Conservation (phyloP, 331 rosid genomes). For the Quercus lobata region DNA sequence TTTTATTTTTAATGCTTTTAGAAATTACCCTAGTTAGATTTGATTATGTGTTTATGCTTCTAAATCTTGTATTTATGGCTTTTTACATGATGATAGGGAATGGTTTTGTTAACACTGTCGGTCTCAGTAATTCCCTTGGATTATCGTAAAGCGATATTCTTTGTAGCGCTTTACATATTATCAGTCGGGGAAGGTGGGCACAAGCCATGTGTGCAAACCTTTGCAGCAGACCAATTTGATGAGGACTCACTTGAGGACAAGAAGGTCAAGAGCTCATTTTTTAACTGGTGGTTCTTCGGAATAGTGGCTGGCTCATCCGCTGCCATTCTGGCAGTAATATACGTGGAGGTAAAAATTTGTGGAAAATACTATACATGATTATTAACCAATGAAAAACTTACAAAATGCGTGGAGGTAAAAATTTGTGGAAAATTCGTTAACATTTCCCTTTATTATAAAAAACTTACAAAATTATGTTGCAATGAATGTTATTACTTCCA, state of each 20-base stretch:
- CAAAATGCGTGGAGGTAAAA: conserved; percentile 14
- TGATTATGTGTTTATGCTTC: background rate
- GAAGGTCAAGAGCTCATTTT: too few species aligned
- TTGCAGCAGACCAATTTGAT: conserved; percentile 62
- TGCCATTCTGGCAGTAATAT: conserved; percentile 23
- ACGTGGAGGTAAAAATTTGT: conserved; percentile 12
- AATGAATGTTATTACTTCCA: too few species aligned
- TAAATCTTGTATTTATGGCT: background rate
- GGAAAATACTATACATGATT: background rate
- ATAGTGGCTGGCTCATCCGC: conserved; percentile 36
- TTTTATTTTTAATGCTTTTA: background rate
- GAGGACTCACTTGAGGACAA: conserved; percentile 35
- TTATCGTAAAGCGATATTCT: conserved; percentile 5
- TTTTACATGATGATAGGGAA: conserved; percentile 31
- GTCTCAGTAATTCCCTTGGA: conserved; percentile 28
- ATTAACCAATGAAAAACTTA: too few species aligned
- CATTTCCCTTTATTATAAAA: background rate
- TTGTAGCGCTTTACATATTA: conserved; percentile 19
- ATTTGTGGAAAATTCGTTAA: background rate
- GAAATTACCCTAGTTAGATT: too few species aligned
- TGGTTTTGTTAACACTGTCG: conserved; percentile 41
- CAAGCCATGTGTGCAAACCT: conserved; percentile 69
- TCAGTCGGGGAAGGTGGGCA: conserved; percentile 61
- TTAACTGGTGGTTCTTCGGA: conserved; percentile 59
- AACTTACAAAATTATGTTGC: too few species aligned